Evolutionary conservation across 1,284 basidiomycete species (phyloP).

Genomic region (Naganishia sp.): DNA sequence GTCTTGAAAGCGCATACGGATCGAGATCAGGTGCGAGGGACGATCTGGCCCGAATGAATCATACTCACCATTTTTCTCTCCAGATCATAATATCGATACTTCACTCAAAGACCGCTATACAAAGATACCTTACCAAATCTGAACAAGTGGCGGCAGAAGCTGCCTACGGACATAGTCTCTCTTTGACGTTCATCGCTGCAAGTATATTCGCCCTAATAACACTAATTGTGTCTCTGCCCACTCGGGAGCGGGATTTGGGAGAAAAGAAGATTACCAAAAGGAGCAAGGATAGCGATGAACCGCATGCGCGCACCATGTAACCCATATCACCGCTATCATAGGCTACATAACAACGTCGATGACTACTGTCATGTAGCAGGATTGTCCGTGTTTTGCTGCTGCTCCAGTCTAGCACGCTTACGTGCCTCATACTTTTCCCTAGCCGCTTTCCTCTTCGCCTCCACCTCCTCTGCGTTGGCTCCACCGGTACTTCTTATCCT

Average conservation of each 20-base stretch:
- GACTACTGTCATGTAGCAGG: neutral
- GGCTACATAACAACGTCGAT: neutral
- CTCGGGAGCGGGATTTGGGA: conserved; percentile 39
- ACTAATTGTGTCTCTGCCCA: conserved; percentile 39
- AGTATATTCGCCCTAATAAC: conserved; percentile 41
- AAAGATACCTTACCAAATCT: conserved; percentile 27
- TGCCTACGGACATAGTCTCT: conserved; percentile 46
- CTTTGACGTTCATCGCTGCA: conserved; percentile 33
- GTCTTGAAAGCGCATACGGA: conserved; percentile 24
- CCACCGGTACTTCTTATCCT: conserved; percentile 55
- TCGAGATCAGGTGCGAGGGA: conserved; percentile 35
- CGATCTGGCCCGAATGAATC: neutral
- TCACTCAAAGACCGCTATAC: conserved; percentile 51
- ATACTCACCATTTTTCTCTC: neutral
- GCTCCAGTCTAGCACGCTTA: conserved; percentile 74
- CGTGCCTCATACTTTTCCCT: conserved; percentile 73
- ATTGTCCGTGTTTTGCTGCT: conserved; percentile 36
- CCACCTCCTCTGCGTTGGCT: conserved; percentile 48
- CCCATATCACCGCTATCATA: neutral
- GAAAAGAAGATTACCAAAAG: conserved; percentile 26
- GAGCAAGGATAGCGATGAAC: conserved; percentile 10
- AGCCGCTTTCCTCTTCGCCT: conserved; percentile 72
- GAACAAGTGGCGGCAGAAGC: conserved; percentile 40
- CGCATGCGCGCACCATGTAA: conserved; percentile 12
- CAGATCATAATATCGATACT: conserved; percentile 48